phyloP scores from a whole-genome alignment of 106 monocot species.

The Agapanthus africanus region DNA sequence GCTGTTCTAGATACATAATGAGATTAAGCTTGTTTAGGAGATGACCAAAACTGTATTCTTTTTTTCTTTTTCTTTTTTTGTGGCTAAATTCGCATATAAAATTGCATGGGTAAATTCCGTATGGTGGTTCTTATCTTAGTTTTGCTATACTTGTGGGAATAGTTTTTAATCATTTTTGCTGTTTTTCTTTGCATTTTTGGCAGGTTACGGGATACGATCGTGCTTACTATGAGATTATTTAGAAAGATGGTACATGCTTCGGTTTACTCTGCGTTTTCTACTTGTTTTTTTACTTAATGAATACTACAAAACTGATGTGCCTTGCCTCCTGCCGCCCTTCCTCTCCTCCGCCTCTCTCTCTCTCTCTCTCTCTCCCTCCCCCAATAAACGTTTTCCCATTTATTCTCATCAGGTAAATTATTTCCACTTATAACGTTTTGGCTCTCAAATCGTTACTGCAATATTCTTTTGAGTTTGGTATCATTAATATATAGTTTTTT shows the following conservation, averaged over 20 bases:
- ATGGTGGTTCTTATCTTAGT: background rate
- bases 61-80: too few relatives aligned
- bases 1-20: background rate
- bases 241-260: slow-evolving; percentile 23
- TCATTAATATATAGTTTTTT: background rate
- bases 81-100: too few relatives aligned
- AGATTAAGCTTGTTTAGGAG: background rate
- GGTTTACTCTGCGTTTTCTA: background rate
- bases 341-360: too few relatives aligned
- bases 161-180: too few relatives aligned
- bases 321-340: background rate
- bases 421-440: background rate
- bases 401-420: background rate
- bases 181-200: too few relatives aligned
- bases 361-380: too few relatives aligned
- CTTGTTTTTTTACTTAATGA: background rate
- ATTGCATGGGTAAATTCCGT: background rate
- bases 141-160: background rate
- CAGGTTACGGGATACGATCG: slow-evolving; percentile 25
- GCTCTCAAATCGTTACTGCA: background rate
- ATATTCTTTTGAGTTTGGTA: background rate
- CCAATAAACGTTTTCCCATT: too few relatives aligned
- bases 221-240: slow-evolving; percentile 29
- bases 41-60: background rate
- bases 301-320: background rate